Conservation (phyloP, 805 yeast species). For the Metschnikowia matae region DNA sequence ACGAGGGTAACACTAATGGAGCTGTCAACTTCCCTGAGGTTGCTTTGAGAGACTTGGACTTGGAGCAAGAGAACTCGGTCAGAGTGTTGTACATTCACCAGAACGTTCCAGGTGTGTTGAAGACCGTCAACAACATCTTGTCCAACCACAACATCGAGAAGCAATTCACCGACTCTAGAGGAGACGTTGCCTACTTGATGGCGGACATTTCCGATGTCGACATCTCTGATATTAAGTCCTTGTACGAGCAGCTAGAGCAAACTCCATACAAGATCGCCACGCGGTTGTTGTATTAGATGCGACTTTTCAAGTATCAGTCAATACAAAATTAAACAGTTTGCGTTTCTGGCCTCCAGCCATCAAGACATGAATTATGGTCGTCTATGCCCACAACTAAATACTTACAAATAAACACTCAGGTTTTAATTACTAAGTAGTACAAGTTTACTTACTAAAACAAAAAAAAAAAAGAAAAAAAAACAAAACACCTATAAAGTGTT, state of each 20-base stretch:
- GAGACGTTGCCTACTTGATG: conserved; percentile 95
- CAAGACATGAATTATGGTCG: background rate
- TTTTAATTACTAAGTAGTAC: no score
- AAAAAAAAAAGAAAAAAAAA: no score
- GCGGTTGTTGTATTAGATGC: conserved; percentile 70
- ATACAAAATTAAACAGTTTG: conserved; percentile 4
- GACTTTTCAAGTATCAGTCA: background rate
- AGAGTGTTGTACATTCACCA: conserved; percentile 95
- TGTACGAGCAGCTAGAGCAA: conserved; percentile 79
- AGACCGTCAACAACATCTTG: conserved; percentile 93
- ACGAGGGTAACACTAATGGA: conserved; percentile 92
- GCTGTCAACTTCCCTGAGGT: conserved; percentile 99
- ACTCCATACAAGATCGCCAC: conserved; percentile 90
- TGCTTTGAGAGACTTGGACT: conserved; percentile 77
- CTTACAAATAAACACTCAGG: background rate
- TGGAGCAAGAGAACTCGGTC: conserved; percentile 82
- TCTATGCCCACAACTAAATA: background rate
- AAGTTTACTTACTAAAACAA: no score
- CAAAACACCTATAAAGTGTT: no score
- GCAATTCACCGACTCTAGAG: conserved; percentile 96
- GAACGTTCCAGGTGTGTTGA: conserved; percentile 98
- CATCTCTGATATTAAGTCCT: conserved; percentile 72
- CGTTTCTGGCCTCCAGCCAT: background rate
- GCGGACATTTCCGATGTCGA: conserved; percentile 91
- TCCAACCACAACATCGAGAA: conserved; percentile 94